These are phyloP conservation scores for Pterula multifida DNA, from an alignment of 1,284 basidiomycete genomes.

Conservation along the genomic window DNA sequence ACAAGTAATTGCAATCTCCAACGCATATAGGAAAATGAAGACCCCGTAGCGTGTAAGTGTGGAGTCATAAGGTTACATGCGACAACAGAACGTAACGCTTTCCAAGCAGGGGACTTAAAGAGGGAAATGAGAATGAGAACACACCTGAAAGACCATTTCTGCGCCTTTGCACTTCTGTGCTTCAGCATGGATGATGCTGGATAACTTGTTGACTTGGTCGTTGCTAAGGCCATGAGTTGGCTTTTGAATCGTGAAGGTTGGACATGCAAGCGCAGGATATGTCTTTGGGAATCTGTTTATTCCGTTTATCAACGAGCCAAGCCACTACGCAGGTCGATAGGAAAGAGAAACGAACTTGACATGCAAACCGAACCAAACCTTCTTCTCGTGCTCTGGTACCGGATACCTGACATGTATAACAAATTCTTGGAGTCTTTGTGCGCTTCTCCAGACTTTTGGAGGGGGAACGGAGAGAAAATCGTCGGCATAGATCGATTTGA, in stretches of 20 bases:
- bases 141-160: conserved; percentile 65
- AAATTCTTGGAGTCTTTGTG: conserved; percentile 58
- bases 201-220: conserved; percentile 40
- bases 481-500: conserved; percentile 67
- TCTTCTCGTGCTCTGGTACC: conserved; percentile 36
- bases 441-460: conserved; percentile 75
- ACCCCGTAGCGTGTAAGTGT: too few relatives aligned
- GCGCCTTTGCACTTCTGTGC: conserved; percentile 48
- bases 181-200: conserved; percentile 46
- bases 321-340: conserved; percentile 2
- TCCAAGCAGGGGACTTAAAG: too few relatives aligned
- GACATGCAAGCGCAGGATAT: conserved; percentile 55
- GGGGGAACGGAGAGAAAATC: conserved; percentile 61
- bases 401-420: conserved; percentile 58
- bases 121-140: too few relatives aligned
- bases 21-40: too few relatives aligned
- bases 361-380: conserved; percentile 52
- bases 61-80: too few relatives aligned
- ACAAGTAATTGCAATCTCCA: too few relatives aligned
- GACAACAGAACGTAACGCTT: too few relatives aligned
- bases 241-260: conserved; percentile 55
- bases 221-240: conserved; percentile 44
- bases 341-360: conserved; percentile 38
- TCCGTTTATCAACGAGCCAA: neutral
- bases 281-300: conserved; percentile 58